Conservation (phyloP, 306 rosid species). For the Begonia loranthoides region DNA sequence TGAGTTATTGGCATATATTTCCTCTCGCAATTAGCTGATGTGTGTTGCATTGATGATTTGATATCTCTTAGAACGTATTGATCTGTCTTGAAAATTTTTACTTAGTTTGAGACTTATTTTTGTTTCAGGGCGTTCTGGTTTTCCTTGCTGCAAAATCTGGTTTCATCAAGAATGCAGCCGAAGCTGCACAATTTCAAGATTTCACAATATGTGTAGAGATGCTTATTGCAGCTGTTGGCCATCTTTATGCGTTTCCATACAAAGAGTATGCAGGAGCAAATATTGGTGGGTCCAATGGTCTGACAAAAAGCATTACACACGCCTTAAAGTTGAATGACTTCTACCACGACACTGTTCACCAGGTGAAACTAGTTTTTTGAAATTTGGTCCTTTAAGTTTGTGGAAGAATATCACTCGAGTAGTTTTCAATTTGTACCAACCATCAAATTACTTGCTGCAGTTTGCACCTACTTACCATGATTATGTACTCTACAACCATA, state of each 20-base stretch:
- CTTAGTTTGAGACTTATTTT: constrained; percentile 13
- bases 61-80: no score
- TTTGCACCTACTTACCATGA: constrained; percentile 98
- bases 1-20: no score
- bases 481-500: constrained; percentile 85
- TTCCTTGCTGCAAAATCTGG: constrained; percentile 94
- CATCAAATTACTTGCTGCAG: constrained; percentile 29
- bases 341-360: constrained; percentile 96
- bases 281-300: constrained; percentile 56
- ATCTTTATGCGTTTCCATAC: constrained; percentile 95
- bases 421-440: not conserved
- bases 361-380: constrained; percentile 33
- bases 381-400: not conserved
- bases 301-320: constrained; percentile 85
- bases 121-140: constrained; percentile 75
- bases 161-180: constrained; percentile 64
- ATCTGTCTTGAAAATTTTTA: not conserved
- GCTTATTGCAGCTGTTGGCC: constrained; percentile 92
- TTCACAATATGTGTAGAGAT: constrained; percentile 94
- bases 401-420: not conserved
- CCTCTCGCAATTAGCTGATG: no score
- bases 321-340: constrained; percentile 85
- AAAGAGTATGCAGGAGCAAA: constrained; percentile 99
- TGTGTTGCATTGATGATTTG: no score
- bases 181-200: constrained; percentile 84